Evolutionary conservation across 768 basidiomycete species (phyloP), one percentile per base, ranked within the genome.

Genomic region (Lenzites betulinus): DNA sequence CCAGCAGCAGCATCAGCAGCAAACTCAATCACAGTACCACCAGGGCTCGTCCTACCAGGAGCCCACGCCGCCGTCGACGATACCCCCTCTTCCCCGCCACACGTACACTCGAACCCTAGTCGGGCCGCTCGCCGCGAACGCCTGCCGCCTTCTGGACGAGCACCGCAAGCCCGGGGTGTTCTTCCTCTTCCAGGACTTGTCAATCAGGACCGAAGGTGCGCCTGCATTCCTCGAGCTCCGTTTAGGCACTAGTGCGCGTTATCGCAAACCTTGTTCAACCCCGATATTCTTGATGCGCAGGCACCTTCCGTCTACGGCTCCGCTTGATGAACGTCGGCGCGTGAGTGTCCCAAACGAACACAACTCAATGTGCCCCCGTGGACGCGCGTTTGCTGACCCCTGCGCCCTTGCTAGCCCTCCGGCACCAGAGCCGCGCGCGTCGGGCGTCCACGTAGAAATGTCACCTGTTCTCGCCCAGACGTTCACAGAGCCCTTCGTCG

Each of bases 181-280:
- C 75, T 98, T 97, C 78, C 86, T 97, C 62, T 93, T 95, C 76
- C 93, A 94, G 72, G 95, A 97, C 76, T 76, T 98, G 53, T 94
- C 92, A 47, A 90, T 98, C 49, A 84, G 95, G 58, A 95, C 92
- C 20, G 95, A 98, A 83, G 92, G 92, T 89, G 74, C 70, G 69
- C 59, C 41, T 49, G 33, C 46, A 60, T 55, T 60, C 23, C 47
- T 57, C 49, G 46, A 46, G 42, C 46, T 30, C 59, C 56, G 39
- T 55, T 51, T 60, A 52, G 48, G 54, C 59, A n/a, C 61, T 62
- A 58, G 56, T 59, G 56, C 62, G 55, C 60, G 53, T 59, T 64
- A 62, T 58, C 63, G 60, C 47, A 54, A 61, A 49, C 61, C 59
- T 50, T 53, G 52, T 57, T 62, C 60, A 60, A 57, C 51, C 42